Evolutionary conservation across 176 grass and related monocot genomes (phyloP), one percentile per base, ranked within the genome.

Genomic region (Miscanthus lutarioriparius): DNA sequence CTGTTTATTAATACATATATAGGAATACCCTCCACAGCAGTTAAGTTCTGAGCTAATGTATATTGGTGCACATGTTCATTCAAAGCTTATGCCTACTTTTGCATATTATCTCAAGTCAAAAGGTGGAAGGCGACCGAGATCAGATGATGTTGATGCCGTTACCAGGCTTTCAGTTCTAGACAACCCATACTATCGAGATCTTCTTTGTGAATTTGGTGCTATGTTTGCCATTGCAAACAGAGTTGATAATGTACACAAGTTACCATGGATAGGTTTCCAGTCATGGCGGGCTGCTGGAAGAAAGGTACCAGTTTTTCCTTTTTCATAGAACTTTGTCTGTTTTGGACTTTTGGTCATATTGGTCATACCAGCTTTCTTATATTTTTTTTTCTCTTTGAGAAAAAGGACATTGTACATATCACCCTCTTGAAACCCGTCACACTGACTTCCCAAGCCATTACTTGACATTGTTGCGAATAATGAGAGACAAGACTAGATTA

Each of bases 241-340:
- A 82, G 84, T 94, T 47, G 96, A 98, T 89, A 88, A 59, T 76
- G 77, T 98, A 61, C 93, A 98, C 77, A 98, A 92, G 69, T 93
- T 98, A 85, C 96, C 96, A 43, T 98, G 96, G 96, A 95, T 98
- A 70, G 96, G 96, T 84, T 98, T 98, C 66, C 96, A 98, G 77
- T 98, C 96, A 92, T 98, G 96, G 96, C 89, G 53, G 27, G 88
- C 93, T 87, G 67, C 87, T 80, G 92, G 91, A 78, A 95, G 80
- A 79, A 94, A 90, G 93, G 96, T 98, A 90, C 41, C 62, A 41
- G 53, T 82, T 70, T 82, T 1, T 48, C 35, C 66, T 82, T 70
- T 78, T 1, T 48, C 33, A 67, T 86, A 64, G 45, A 48, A 51
- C 71, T 68, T 14, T 35, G 36, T 22, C 49, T 69, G 8, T 68